Conservation (phyloP, 192 early-diverging fungal genomes). For the Mortierella antarctica region DNA sequence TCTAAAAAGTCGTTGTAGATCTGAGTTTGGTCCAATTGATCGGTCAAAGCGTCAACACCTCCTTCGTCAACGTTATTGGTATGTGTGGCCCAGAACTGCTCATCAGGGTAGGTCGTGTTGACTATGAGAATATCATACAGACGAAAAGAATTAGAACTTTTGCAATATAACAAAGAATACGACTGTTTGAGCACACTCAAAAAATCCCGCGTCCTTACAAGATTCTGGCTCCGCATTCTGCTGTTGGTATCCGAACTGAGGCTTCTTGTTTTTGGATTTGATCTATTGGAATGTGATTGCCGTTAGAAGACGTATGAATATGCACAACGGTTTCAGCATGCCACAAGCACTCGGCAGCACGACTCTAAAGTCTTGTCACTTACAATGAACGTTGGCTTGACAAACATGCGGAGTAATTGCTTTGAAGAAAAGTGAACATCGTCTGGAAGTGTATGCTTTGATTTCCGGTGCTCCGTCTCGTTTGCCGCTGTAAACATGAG, state of each 20-base stretch:
- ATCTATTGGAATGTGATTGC: conserved; percentile 11
- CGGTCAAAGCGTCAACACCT: conserved; percentile 24
- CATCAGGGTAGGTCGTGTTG: conserved; percentile 45
- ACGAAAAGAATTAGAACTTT: background rate
- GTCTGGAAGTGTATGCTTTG: conserved; percentile 80
- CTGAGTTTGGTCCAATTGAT: conserved; percentile 50
- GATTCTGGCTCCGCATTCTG: conserved; percentile 14
- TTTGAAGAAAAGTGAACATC: conserved; percentile 78
- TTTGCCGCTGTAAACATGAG: conserved; percentile 65
- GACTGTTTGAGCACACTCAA: background rate
- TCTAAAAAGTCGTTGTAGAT: conserved; percentile 53
- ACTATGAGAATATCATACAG: background rate
- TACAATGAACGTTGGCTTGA: conserved; percentile 61
- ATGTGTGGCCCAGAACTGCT: conserved; percentile 59
- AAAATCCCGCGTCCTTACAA: conserved; percentile 4
- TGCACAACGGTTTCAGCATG: background rate
- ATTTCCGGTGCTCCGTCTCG: conserved; percentile 59
- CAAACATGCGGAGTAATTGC: conserved; percentile 62
- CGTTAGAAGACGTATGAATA: too few relatives aligned
- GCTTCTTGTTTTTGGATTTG: conserved; percentile 36
- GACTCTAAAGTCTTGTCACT: background rate
- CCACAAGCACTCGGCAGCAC: background rate
- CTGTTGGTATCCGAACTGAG: conserved; percentile 19
- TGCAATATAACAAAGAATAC: background rate
- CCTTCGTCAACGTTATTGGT: conserved; percentile 43